A percentile compares a stretch with the other conserved stretches of the same genome.
Evolutionary conservation across 768 basidiomycete species (phyloP).

Genomic region (Crepidotus variabilis): DNA sequence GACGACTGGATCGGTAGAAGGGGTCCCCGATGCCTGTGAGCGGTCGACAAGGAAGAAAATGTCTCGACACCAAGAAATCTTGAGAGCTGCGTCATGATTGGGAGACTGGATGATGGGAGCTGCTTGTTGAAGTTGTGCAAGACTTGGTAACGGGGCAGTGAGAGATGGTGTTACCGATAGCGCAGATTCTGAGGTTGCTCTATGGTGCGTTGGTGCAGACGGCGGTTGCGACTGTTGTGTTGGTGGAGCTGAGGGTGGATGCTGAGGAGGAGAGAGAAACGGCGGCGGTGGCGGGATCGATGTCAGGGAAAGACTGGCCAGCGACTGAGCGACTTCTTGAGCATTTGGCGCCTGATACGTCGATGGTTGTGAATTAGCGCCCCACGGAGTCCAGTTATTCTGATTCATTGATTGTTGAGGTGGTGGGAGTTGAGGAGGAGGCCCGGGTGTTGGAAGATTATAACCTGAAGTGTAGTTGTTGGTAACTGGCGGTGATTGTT

Average conservation of each 20-base stretch:
- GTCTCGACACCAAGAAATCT: slow-evolving; percentile 79
- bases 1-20: slow-evolving; percentile 37
- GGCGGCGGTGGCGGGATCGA: slow-evolving; percentile 17
- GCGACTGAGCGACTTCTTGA: slow-evolving; percentile 18
- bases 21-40: slow-evolving; percentile 17
- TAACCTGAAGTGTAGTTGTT: slow-evolving; percentile 5
- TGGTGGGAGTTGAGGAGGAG: not conserved
- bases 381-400: slow-evolving; percentile 14
- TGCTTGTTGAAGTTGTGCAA: slow-evolving; percentile 52
- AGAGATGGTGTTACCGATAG: slow-evolving; percentile 39
- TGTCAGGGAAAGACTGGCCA: slow-evolving; percentile 19
- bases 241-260: slow-evolving; percentile 44
- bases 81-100: slow-evolving; percentile 51
- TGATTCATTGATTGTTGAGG: slow-evolving; percentile 7
- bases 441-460: not conserved
- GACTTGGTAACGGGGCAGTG: slow-evolving; percentile 66
- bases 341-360: slow-evolving; percentile 12
- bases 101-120: slow-evolving; percentile 50
- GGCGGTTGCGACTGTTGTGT: slow-evolving; percentile 33
- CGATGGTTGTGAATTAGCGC: slow-evolving; percentile 12
- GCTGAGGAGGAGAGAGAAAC: slow-evolving; percentile 35
- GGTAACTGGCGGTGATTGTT: slow-evolving; percentile 6
- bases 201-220: slow-evolving; percentile 40
- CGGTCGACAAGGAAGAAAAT: slow-evolving; percentile 76
- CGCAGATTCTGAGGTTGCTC: slow-evolving; percentile 27